Percentiles rank a stretch among this genome's conserved stretches.
Evolutionary conservation across 192 early-diverging fungal genomes (phyloP).

Genomic region (Jimgerdemannia flammicorona): DNA sequence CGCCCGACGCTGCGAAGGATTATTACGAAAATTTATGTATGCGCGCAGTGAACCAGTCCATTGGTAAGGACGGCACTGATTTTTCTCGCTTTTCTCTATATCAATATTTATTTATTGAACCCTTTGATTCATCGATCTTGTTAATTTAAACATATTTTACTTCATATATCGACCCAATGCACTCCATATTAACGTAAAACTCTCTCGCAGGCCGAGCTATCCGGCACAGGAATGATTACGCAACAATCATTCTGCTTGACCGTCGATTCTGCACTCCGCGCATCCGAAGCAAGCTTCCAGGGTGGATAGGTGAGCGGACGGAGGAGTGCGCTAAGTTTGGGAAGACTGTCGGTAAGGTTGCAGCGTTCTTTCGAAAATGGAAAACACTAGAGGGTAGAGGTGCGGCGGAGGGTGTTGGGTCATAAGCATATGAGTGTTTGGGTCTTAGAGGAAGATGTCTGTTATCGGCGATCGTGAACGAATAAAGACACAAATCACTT

Average conservation of each 20-base stretch:
- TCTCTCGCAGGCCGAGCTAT: slow-evolving; percentile 74
- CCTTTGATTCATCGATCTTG: not conserved
- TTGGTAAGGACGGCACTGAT: slow-evolving; percentile 33
- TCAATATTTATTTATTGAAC: not conserved
- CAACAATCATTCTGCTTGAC: slow-evolving; percentile 80
- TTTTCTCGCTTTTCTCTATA: not conserved
- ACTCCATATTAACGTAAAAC: not conserved
- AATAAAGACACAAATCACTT: too few species aligned
- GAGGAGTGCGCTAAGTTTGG: slow-evolving; percentile 49
- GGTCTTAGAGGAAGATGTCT: too few species aligned
- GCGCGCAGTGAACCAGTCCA: slow-evolving; percentile 89
- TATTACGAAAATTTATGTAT: slow-evolving; percentile 92
- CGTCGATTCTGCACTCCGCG: slow-evolving; percentile 47
- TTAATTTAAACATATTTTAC: slow-evolving; percentile 3
- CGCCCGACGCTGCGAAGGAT: slow-evolving; percentile 43
- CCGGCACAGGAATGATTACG: slow-evolving; percentile 85
- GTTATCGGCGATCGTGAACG: too few species aligned
- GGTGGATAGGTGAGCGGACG: slow-evolving; percentile 64
- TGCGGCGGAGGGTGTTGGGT: not conserved
- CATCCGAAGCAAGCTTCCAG: slow-evolving; percentile 66
- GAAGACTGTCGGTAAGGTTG: slow-evolving; percentile 27
- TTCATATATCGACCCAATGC: not conserved
- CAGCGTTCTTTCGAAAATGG: slow-evolving; percentile 44
- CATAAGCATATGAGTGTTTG: too few species aligned
- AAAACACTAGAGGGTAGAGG: not conserved